Conservation (phyloP, 2,329 filamentous ascomycete species). For the Botrytis squamosa region DNA sequence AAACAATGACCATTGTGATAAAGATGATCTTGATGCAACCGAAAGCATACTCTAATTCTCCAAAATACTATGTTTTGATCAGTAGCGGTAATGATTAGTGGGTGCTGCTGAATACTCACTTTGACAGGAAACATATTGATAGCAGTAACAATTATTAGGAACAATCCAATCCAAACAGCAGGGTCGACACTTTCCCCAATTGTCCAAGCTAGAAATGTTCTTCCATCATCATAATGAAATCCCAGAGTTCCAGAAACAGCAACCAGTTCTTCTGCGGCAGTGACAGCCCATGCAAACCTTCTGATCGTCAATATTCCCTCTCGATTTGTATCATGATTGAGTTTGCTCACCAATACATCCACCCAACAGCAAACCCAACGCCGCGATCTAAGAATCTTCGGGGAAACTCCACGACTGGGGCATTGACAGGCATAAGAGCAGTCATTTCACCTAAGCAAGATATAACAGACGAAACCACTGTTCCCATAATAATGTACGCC, state of each 20-base stretch:
- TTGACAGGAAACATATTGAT: slow-evolving; percentile 43
- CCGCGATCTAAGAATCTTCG: slow-evolving; percentile 42
- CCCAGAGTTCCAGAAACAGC: slow-evolving; percentile 41
- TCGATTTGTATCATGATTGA: neutral
- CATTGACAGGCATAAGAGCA: slow-evolving; percentile 44
- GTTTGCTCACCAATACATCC: slow-evolving; percentile 41
- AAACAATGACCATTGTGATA: slow-evolving; percentile 41
- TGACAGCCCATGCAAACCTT: slow-evolving; percentile 43
- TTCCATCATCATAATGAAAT: slow-evolving; percentile 43
- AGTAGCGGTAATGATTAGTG: neutral
- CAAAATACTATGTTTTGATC: slow-evolving; percentile 32
- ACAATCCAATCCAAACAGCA: slow-evolving; percentile 43
- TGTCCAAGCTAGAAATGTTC: slow-evolving; percentile 39
- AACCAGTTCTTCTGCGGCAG: slow-evolving; percentile 42
- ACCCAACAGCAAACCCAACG: slow-evolving; percentile 43
- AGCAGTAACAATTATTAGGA: slow-evolving; percentile 40
- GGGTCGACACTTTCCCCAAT: slow-evolving; percentile 40
- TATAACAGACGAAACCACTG: slow-evolving; percentile 45
- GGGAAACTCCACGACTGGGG: slow-evolving; percentile 43
- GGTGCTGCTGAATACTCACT: slow-evolving; percentile 29
- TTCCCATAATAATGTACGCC: slow-evolving; percentile 45
- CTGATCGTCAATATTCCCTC: neutral
- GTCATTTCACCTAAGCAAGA: slow-evolving; percentile 46
- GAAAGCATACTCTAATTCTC: slow-evolving; percentile 44
- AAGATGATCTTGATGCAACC: slow-evolving; percentile 43